Percentiles rank a stretch among this genome's conserved stretches.
Evolutionary conservation across 768 basidiomycete genomes (phyloP).

Genomic region (Dentipellis fragilis): DNA sequence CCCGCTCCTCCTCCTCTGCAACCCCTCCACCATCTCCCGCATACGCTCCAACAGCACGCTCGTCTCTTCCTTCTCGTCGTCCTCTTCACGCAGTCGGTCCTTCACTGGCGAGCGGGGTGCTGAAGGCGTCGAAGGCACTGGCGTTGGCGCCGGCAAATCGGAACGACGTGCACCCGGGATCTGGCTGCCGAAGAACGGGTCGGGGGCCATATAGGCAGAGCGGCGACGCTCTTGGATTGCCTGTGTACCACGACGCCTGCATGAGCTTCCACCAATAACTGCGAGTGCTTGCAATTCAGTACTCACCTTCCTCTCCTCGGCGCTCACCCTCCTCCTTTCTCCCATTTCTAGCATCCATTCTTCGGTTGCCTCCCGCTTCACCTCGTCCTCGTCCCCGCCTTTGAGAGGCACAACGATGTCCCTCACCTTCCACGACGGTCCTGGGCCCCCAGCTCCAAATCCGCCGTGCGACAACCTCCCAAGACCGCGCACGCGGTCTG

Average conservation of each 20-base stretch:
- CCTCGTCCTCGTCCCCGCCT: conserved; percentile 12
- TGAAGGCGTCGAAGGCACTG: background rate
- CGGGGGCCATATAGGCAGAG: conserved; percentile 41
- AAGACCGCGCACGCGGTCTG: conserved; percentile 9
- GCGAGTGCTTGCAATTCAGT: background rate
- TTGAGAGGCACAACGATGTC: conserved; percentile 39
- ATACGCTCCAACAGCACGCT: conserved; percentile 25
- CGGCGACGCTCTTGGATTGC: conserved; percentile 55
- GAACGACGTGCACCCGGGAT: conserved; percentile 40
- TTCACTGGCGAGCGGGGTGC: conserved; percentile 5
- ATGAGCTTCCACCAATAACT: no score
- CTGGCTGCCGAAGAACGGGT: conserved; percentile 40
- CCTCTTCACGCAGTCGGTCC: conserved; percentile 12
- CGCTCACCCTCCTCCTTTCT: conserved; percentile 22
- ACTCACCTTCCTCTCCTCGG: conserved; percentile 39
- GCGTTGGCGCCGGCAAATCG: conserved; percentile 15
- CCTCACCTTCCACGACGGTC: conserved; percentile 44
- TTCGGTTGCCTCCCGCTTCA: background rate
- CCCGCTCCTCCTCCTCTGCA: conserved; percentile 25
- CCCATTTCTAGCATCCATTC: background rate
- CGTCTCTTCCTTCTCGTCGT: conserved; percentile 22
- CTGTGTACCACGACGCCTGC: conserved; percentile 15
- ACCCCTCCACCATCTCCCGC: conserved; percentile 27
- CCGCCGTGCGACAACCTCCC: conserved; percentile 9
- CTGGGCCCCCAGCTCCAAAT: conserved; percentile 30